These are phyloP conservation scores for Leccinum longicurvipes DNA, from an alignment of 768 basidiomycete species.

Conservation along the genomic window DNA sequence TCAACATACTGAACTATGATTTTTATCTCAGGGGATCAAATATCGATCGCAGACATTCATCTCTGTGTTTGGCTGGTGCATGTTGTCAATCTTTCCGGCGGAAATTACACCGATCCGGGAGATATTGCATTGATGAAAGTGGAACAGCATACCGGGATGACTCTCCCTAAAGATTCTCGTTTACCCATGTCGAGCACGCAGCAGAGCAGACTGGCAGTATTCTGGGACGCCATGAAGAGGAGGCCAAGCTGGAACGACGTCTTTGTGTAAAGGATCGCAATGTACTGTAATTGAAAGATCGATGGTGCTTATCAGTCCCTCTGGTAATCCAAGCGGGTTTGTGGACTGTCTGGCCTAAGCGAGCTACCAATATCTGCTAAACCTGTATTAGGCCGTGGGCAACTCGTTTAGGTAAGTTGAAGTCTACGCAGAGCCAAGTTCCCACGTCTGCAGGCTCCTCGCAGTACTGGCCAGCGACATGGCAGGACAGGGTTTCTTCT, in stretches of 20 bases:
- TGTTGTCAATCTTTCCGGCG: constrained; percentile 57
- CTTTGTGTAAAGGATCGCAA: constrained; percentile 30
- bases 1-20: background rate
- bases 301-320: too few relatives aligned
- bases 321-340: background rate
- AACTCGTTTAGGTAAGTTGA: background rate
- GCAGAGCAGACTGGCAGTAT: constrained; percentile 55
- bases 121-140: constrained; percentile 47
- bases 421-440: background rate
- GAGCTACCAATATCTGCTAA: too few relatives aligned
- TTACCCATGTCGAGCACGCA: constrained; percentile 3
- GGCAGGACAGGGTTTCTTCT: constrained; percentile 11
- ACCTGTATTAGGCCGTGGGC: too few relatives aligned
- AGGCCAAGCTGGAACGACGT: constrained; percentile 72
- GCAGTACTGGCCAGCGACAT: constrained; percentile 10
- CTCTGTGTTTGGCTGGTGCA: constrained; percentile 72
- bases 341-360: too few relatives aligned
- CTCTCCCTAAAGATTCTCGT: constrained; percentile 42
- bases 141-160: constrained; percentile 44
- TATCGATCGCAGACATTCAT: constrained; percentile 80
- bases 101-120: constrained; percentile 47
- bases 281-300: background rate
- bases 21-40: constrained; percentile 66
- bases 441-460: constrained; percentile 9
- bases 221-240: constrained; percentile 68